Evolutionary conservation across 1,284 basidiomycete genomes (phyloP), one percentile per base, ranked within the genome.

Genomic region (Ceratobasidium sp.): DNA sequence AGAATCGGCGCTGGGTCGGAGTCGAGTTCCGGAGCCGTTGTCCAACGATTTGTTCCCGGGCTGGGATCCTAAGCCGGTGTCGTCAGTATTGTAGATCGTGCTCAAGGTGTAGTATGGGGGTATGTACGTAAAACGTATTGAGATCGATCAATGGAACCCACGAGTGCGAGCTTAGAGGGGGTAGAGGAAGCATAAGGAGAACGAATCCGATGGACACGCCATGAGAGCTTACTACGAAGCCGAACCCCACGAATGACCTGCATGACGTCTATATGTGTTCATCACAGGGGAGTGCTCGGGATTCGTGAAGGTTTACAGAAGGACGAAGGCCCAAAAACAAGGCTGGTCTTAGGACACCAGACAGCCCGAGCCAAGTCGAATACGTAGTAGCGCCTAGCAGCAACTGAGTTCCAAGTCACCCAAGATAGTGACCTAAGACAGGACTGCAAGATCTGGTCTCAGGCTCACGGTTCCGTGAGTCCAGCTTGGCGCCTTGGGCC

Each of bases 31-130:
- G 7, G 66, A 69, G 54, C 66, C 66, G 5, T 28, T 69, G 28
- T 69, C 66, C 53, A 69, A 56, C n/a, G 54, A 58, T 48, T 40
- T 69, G 18, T 69, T 42, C 40, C 54, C 66, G 11, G 66, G 25
- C 9, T 58, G 51, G 51, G 25, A 58, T 58, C 66, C 66, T 30
- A 69, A 69, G 66, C 53, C 66, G 3, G 42, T 58, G n/a, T 18
- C 25, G 36, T 40, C 51, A 16, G 54, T 58, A 14, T 28, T 69
- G 21, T 69, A 48, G 33, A 18, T 30, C 5, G 16, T 9, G 9
- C n/a, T 9, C 38, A 44, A 42, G n/a, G 6, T 36, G 9, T n/a
- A 25, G 16, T 36, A 16, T 58, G 21, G 25, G 3, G 21, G n/a
- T 12, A 53, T 23, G 25, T 5, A 21, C 11, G 21, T 23, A n/a